Evolutionary conservation across 2,329 filamentous ascomycete genomes (phyloP).

Genomic region (Clonostachys rosea): DNA sequence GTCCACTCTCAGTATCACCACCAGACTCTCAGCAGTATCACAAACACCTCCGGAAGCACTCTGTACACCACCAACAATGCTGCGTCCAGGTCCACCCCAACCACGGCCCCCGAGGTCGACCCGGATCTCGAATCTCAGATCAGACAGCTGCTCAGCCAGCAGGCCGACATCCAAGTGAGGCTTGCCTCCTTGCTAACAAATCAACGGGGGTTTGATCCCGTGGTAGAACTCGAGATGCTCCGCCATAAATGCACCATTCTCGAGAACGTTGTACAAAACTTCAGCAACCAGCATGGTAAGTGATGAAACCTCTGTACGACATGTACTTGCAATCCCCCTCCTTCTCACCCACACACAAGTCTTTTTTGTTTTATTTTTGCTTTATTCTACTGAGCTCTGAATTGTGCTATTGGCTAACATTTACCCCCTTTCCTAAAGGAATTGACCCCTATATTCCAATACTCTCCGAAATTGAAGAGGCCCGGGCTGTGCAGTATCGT

Average conservation of each 20-base stretch:
- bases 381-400: neutral
- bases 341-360: constrained; percentile 3
- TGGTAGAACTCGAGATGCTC: constrained; percentile 48
- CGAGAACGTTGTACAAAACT: constrained; percentile 39
- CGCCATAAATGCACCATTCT: constrained; percentile 48
- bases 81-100: neutral
- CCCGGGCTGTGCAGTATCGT: constrained; percentile 50
- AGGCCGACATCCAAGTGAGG: constrained; percentile 47
- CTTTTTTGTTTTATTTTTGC: constrained; percentile 3
- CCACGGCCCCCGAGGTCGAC: neutral
- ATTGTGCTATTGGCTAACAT: neutral
- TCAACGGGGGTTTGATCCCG: constrained; percentile 41
- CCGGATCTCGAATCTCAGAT: constrained; percentile 19
- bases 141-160: constrained; percentile 41
- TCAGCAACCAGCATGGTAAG: constrained; percentile 30
- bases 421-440: constrained; percentile 8
- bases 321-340: no score
- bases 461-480: constrained; percentile 52
- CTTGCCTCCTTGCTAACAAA: constrained; percentile 40
- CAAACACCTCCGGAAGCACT: neutral
- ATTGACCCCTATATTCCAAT: constrained; percentile 27
- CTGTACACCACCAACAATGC: constrained; percentile 1
- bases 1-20: no score
- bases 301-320: neutral
- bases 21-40: no score